Conservation (phyloP, 2,329 filamentous ascomycete species). For the Penicillium olsonii region DNA sequence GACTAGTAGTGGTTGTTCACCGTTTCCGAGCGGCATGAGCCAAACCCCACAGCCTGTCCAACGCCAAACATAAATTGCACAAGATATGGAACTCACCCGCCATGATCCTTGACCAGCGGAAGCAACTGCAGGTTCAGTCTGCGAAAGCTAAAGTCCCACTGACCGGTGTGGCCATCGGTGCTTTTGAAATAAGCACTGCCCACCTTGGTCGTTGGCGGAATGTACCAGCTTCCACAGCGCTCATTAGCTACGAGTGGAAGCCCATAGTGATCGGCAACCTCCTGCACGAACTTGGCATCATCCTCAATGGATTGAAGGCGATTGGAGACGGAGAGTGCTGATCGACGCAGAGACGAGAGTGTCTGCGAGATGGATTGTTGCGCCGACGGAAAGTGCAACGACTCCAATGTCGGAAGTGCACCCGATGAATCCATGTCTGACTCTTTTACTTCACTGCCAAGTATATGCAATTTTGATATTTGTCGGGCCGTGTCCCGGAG, state of each 20-base stretch:
- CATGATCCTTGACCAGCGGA: conserved; percentile 62
- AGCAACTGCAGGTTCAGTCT: conserved; percentile 83
- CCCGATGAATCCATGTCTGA: conserved; percentile 31
- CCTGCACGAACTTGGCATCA: conserved; percentile 73
- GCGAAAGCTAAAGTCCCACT: conserved; percentile 87
- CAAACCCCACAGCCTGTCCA: background rate
- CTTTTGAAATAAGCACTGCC: conserved; percentile 95
- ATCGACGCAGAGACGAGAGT: conserved; percentile 71
- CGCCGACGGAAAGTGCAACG: conserved; percentile 56
- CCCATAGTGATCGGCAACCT: conserved; percentile 51
- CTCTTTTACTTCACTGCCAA: conserved; percentile 1
- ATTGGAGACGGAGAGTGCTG: conserved; percentile 77
- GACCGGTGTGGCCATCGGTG: conserved; percentile 87
- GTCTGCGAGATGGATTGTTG: conserved; percentile 68
- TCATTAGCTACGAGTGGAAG: conserved; percentile 88
- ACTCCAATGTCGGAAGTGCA: conserved; percentile 38
- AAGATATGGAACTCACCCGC: conserved; percentile 59
- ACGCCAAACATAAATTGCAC: background rate
- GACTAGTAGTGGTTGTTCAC: background rate
- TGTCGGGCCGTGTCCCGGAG: conserved; percentile 7
- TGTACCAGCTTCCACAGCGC: conserved; percentile 95
- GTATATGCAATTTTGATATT: conserved; percentile 8
- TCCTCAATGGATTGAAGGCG: conserved; percentile 75
- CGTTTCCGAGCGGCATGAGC: background rate
- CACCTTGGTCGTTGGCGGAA: conserved; percentile 63